Base-by-base conservation (phyloP, 176 grass and related monocot genomes). In the Eremochloa ophiuroides region DNA sequence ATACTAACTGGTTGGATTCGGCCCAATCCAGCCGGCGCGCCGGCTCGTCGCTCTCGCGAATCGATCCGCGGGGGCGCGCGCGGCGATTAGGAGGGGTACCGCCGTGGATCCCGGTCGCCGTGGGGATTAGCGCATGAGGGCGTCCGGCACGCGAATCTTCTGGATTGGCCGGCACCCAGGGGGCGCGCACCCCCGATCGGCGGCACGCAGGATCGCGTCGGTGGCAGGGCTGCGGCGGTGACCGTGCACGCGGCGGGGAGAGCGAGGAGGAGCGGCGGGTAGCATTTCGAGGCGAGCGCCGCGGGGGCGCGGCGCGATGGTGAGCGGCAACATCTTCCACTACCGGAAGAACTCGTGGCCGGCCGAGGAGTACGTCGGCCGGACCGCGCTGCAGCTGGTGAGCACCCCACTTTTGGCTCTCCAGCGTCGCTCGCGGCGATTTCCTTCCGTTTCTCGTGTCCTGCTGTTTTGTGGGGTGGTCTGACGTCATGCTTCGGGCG, bases 261-360 rank as follows among this genome's bases (percentile, higher is more conserved):
- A 20, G 60, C 3, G 71, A 81, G 56, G 71, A 81, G 56, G 16
- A 10, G 6, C 50, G 20, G 23, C 13, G 1, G 2, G 47, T 72
- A 38, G 60, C 73, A 79, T 78, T 86, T 62, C 66, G 60, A 34
- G 35, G 38, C 26, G 71, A 22, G 29, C 42, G 71, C n/a, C n/a
- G n/a, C n/a, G n/a, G n/a, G n/a, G n/a, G n/a, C n/a, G n/a, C n/a
- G 66, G 18, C 34, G 66, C 23, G 79, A 99, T 99, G 96, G 91
- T 99, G 88, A 95, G 76, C 65, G 83, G 91, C 68, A 82, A 93
- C 83, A 77, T 99, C 66, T 99, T 99, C 79, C 88, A 88, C 77
- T 88, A 67, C 86, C 90, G 93, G 80, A 95, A 85, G 84, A 89
- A 91, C 69, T 99, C 96, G 48, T 99, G 96, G 96, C 96, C 91